Evolutionary conservation across 192 early-diverging fungal species (phyloP).

Genomic region (Rhizophagus sp.): DNA sequence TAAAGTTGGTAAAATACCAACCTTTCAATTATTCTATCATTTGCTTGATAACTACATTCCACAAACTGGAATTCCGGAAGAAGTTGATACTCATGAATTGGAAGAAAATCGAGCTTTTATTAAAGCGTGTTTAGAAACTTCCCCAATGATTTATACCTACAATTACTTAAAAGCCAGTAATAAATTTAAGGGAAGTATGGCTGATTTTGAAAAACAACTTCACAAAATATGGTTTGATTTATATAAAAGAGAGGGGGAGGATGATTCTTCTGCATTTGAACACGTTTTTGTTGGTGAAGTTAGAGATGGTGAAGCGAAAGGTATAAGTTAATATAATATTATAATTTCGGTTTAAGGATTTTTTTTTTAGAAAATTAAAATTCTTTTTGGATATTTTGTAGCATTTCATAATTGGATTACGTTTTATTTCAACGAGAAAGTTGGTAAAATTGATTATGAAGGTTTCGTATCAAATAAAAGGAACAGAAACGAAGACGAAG

Average conservation of each 20-base stretch:
- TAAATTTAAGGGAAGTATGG: neutral
- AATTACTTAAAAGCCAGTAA: conserved; percentile 17
- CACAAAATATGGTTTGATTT: conserved; percentile 26
- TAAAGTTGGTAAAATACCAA: conserved; percentile 5
- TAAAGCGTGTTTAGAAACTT: conserved; percentile 1
- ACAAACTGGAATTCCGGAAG: conserved; percentile 23
- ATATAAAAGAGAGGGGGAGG: conserved; percentile 3
- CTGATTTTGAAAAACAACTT: neutral
- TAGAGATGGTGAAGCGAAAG: conserved; percentile 21
- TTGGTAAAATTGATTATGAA: conserved; percentile 21
- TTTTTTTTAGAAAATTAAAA: neutral
- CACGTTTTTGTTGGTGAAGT: conserved; percentile 31
- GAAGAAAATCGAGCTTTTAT: conserved; percentile 16
- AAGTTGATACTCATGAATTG: conserved; percentile 17
- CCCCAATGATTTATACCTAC: conserved; percentile 20
- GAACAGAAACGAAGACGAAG: neutral
- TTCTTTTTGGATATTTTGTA: neutral
- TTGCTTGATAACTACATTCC: conserved; percentile 32
- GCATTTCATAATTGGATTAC: conserved; percentile 32
- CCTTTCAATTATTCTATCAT: conserved; percentile 8
- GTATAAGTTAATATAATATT: neutral
- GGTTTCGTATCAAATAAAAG: neutral
- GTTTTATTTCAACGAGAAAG: conserved; percentile 20
- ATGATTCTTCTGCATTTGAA: conserved; percentile 29
- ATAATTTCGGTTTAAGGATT: neutral